Base-by-base conservation (phyloP, 2,329 filamentous ascomycete genomes). In the Penicillium verrucosum region DNA sequence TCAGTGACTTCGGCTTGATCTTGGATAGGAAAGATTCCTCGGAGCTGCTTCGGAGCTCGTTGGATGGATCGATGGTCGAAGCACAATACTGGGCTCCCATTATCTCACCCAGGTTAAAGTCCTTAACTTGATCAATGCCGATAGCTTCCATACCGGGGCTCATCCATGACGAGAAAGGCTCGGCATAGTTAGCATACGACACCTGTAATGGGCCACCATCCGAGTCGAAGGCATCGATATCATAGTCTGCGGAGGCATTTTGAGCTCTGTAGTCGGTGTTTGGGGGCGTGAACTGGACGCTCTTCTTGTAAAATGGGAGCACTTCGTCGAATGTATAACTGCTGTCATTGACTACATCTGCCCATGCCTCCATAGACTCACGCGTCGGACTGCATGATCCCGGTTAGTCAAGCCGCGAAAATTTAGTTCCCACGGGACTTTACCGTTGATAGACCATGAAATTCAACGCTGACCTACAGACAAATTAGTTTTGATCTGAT, bases 91-190 rank as follows among this genome's bases (percentile, higher is more conserved):
- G 69, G 1, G 65, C 64, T 10, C 79, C 79, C 18, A 74, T 56
- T 4, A 82, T 64, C 4, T 63, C 63, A 27, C 80, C 80, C 34
- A 68, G 70, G 56, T 76, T 75, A 59, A 79, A 78, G 16, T 74
- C 78, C 4, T 66, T 29, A 1, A 66, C 55, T 5, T 65, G 66
- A 1, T 66, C 59, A 23, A 82, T 65, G 0, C 79, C 79, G 12
- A 80, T 71, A 1, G 70, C 70, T 21, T 75, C 60, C 52, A 81
- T 68, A 1, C 70, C 77, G 9, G 64, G 61, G 12, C 61, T 65
- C 62, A 71, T 72, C 74, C 74, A 80, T 12, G 71, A 75, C 7
- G 70, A 69, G 29, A 76, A 76, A 0, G 75, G 64, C 56, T 72
- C 66, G 5, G 69, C 74, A 42, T 70, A 80, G 48, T 78, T 77